Base-by-base conservation (phyloP, 768 basidiomycete genomes). In the Rhizopogon salebrosus region DNA sequence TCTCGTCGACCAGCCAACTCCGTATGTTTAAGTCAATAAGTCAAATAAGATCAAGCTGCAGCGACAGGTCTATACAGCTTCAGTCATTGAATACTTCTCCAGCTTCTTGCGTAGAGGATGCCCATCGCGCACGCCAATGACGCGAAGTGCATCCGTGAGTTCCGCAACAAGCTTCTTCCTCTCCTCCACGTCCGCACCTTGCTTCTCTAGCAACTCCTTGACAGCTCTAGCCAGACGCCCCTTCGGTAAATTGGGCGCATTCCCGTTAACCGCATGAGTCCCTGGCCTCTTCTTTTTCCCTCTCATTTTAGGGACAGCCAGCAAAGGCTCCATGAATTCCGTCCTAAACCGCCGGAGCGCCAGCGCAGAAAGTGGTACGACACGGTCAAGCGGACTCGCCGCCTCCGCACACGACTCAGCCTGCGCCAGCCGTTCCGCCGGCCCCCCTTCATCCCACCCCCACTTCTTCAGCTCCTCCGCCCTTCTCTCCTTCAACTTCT, bases 381-480 rank as follows among this genome's bases (percentile, higher is more conserved):
- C 70, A 43, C 87, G 83, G 59, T 88, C 85, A 22, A 69, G 65
- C 41, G 80, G 59, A 60, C 87, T 90, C 46, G 85, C 85, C 4
- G 88, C 85, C 67, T 90, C 87, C 29, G 85, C 87, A 61, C 79
- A 80, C 14, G 83, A 78, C 66, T 90, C 87, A 24, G 85, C 84
- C 48, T 75, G 67, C 6, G 75, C 76, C 54, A 83, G 62, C 41
- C 68, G 61, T 58, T 80, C 80, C 16, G 67, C 56, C 18, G 79
- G 62, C 14, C 73, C 82, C 23, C 75, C 79, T 10, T 79, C 79
- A 41, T 71, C 65, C 59, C 79, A 85, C 9, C 87, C 87, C 86
- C 87, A 90, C 67, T 80, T 82, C 68, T 74, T 80, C 48, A 90
- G 67, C 64, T 89, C 88, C 54, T 80, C 79, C 36, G 72, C 60